Conservation (phyloP, 2,329 filamentous ascomycete genomes). For the Stachybotrys chartarum region DNA sequence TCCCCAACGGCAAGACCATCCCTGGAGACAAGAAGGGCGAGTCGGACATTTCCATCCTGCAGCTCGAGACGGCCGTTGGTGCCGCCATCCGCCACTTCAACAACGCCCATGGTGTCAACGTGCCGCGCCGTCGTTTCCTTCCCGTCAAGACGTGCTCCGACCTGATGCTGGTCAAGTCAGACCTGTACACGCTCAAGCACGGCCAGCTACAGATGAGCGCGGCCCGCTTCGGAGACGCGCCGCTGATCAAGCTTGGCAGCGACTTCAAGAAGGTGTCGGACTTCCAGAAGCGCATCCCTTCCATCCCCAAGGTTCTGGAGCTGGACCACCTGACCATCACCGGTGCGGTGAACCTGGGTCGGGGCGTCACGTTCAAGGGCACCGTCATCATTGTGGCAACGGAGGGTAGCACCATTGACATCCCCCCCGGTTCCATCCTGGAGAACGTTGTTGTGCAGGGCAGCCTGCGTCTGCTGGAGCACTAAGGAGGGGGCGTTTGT, state of each 20-base stretch:
- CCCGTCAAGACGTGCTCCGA: conserved; percentile 99
- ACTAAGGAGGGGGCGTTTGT: conserved; percentile 31
- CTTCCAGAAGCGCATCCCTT: conserved; percentile 82
- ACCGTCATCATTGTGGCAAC: conserved; percentile 99
- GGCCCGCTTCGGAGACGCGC: conserved; percentile 91
- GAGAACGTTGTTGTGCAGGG: conserved; percentile 99
- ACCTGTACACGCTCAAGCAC: conserved; percentile 97
- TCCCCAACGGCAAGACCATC: conserved; percentile 98
- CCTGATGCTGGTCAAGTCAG: conserved; percentile 98
- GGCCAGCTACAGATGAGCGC: conserved; percentile 96
- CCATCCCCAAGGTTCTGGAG: conserved; percentile 86
- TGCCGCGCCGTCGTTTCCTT: conserved; percentile 94
- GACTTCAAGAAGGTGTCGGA: conserved; percentile 99
- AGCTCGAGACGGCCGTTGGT: conserved; percentile 97
- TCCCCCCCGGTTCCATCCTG: conserved; percentile 91
- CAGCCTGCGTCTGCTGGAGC: conserved; percentile 70
- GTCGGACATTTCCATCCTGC: conserved; percentile 92
- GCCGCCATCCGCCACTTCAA: conserved; percentile 98
- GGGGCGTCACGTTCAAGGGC: conserved; percentile 92
- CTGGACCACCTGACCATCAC: conserved; percentile 96
- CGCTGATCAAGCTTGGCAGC: conserved; percentile 94
- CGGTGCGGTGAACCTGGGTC: conserved; percentile 91
- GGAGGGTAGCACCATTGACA: conserved; percentile 95
- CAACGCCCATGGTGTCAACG: conserved; percentile 98
- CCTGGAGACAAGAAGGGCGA: conserved; percentile 99